Conservation (phyloP, 352 stramenopile genomes). For the Globisporangium splendens region DNA sequence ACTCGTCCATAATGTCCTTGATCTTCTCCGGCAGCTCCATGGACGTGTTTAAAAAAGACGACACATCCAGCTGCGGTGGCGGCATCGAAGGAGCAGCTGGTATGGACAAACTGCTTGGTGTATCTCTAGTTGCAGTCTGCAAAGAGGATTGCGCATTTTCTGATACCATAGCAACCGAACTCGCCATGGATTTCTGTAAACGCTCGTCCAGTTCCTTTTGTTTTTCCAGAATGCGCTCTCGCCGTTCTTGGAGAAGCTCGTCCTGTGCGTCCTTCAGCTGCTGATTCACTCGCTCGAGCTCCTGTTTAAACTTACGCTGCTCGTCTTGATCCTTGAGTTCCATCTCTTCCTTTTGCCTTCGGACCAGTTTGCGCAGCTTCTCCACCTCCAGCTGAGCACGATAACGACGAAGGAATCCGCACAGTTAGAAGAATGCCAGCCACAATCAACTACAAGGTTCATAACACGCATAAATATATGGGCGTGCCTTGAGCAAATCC, state of each 20-base stretch:
- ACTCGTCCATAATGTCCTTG: conserved; percentile 56
- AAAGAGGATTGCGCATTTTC: background rate
- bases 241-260: conserved; percentile 49
- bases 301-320: conserved; percentile 22
- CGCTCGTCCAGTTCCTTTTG: conserved; percentile 44
- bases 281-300: conserved; percentile 31
- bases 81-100: background rate
- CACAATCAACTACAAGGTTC: background rate
- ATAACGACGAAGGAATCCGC: background rate
- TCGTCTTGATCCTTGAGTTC: conserved; percentile 22
- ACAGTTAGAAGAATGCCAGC: too few species aligned
- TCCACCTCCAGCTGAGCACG: conserved; percentile 42
- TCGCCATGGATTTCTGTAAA: conserved; percentile 23
- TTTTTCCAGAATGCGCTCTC: conserved; percentile 58
- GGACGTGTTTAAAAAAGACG: conserved; percentile 56
- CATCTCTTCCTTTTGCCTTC: conserved; percentile 48
- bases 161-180: background rate
- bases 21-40: conserved; percentile 50
- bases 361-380: conserved; percentile 56
- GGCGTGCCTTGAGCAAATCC: conserved; percentile 49
- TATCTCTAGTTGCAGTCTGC: background rate
- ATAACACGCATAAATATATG: background rate
- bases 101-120: background rate
- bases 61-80: conserved; percentile 26
- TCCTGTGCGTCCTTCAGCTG: conserved; percentile 51